phyloP scores from a whole-genome alignment of 2,329 filamentous ascomycete genomes.

The Penicillium verrucosum region DNA sequence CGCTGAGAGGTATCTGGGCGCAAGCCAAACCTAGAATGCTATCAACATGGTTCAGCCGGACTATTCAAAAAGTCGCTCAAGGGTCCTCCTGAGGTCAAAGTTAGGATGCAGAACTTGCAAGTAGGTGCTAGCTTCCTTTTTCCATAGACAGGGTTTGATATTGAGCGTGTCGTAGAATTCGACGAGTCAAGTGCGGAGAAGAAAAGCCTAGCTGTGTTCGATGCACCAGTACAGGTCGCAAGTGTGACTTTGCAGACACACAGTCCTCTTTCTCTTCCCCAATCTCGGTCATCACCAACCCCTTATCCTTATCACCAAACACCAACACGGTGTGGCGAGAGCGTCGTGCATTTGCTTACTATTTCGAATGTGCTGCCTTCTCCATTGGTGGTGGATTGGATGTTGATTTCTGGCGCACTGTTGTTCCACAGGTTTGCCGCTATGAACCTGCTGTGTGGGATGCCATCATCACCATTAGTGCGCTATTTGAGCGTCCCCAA shows the following conservation, averaged over 20 bases:
- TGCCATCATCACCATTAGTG: conserved; percentile 38
- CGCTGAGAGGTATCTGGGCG: neutral
- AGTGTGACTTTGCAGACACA: conserved; percentile 31
- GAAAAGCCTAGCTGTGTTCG: conserved; percentile 32
- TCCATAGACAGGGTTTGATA: neutral
- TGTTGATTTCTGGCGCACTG: conserved; percentile 35
- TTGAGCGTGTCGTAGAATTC: conserved; percentile 23
- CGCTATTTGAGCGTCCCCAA: conserved; percentile 32
- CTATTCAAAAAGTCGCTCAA: neutral
- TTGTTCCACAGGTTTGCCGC: conserved; percentile 36
- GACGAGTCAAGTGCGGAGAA: conserved; percentile 36
- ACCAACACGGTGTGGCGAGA: conserved; percentile 32
- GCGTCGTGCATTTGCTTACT: conserved; percentile 39
- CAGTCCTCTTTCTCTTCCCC: neutral
- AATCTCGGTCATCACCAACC: neutral
- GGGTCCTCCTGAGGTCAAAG: conserved; percentile 19
- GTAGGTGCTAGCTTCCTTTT: conserved; percentile 14
- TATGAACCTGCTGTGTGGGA: conserved; percentile 40
- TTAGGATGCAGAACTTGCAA: conserved; percentile 36
- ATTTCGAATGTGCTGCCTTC: conserved; percentile 33
- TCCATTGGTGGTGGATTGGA: conserved; percentile 35
- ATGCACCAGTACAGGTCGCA: conserved; percentile 31
- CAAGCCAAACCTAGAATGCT: neutral
- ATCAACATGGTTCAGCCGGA: neutral
- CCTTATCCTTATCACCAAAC: conserved; percentile 22